Base-by-base conservation (phyloP, 208 protist species). In the Angomonas ambiguus region DNA sequence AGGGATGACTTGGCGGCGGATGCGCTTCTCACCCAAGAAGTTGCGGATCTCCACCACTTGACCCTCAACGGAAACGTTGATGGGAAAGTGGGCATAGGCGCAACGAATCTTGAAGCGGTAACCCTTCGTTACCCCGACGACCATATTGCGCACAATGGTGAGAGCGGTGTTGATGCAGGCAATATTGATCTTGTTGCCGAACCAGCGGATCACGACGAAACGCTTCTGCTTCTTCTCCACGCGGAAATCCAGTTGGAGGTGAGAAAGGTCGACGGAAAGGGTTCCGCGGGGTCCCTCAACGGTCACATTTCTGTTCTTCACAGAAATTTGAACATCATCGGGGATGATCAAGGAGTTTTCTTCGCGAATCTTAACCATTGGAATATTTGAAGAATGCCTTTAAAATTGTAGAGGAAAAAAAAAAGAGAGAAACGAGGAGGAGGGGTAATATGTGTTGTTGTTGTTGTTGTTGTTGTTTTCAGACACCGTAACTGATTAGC, bases 61-160 rank as follows among this genome's bases (percentile, higher is more conserved):
- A 58, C 86, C 90, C 65, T 97, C 83, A 69, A 99, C 80, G 20
- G 80, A 83, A 49, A 97, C 85, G 75, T 98, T 98, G 81, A 99
- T 99, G 74, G 98, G 99, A 87, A 99, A 99, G 92, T 99, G 98
- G 25, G 97, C 97, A 86, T 99, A 99, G 63, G 99, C 98, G 68
- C 98, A 97, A 65, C 96, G 91, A 87, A 99, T 98, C 88, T 98
- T 99, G 96, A 99, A 99, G 77, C 96, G 81, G 87, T 93, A 99
- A 70, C 99, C 99, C 77, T 97, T 95, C 61, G 95, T 99, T 59
- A 99, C 98, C 80, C 99, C 99, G 59, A 80, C 98, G 69, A 99
- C 98, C 97, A 99, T 98, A 87, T 99, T 99, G 72, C 95, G 67
- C 55, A 99, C 97, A 83, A 98, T 96, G 27, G 92, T 83, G 65